Conservation (phyloP, 1,139 yeast species). For the Candida gigantensis region DNA sequence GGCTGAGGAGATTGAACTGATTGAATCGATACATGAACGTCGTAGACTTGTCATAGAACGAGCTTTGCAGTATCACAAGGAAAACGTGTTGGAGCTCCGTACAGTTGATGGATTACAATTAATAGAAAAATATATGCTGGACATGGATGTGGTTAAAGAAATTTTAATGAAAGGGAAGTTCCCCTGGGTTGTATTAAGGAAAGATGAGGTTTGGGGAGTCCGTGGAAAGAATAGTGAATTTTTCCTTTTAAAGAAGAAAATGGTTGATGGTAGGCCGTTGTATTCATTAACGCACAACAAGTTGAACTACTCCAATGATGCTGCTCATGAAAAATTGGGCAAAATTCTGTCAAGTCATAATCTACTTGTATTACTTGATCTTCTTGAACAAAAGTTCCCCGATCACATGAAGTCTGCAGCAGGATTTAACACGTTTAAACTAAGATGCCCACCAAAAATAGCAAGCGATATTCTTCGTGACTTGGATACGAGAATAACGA, state of each 20-base stretch:
- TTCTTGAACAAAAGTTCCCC: background rate
- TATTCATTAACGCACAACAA: conserved; percentile 21
- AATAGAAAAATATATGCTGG: conserved; percentile 45
- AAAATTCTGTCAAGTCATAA: conserved; percentile 1
- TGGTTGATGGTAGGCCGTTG: conserved; percentile 6
- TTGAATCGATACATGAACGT: conserved; percentile 16
- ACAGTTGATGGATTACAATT: conserved; percentile 33
- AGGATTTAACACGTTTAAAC: background rate
- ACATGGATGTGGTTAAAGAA: conserved; percentile 19
- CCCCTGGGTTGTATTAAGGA: conserved; percentile 33
- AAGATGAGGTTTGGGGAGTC: conserved; percentile 33
- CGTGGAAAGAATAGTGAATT: conserved; percentile 18
- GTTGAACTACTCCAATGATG: conserved; percentile 12
- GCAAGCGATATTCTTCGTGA: background rate
- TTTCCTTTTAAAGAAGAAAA: conserved; percentile 19
- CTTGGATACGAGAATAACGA: background rate
- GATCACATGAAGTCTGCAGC: background rate
- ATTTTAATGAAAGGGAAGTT: conserved; percentile 18
- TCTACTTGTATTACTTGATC: background rate
- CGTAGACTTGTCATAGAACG: conserved; percentile 18
- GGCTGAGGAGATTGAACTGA: conserved; percentile 15
- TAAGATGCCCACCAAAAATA: background rate
- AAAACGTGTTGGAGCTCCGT: conserved; percentile 21
- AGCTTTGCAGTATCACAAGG: conserved; percentile 6
- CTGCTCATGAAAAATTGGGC: conserved; percentile 7